Conservation (phyloP, 805 yeast genomes). For the Candida pseudofarinosa region DNA sequence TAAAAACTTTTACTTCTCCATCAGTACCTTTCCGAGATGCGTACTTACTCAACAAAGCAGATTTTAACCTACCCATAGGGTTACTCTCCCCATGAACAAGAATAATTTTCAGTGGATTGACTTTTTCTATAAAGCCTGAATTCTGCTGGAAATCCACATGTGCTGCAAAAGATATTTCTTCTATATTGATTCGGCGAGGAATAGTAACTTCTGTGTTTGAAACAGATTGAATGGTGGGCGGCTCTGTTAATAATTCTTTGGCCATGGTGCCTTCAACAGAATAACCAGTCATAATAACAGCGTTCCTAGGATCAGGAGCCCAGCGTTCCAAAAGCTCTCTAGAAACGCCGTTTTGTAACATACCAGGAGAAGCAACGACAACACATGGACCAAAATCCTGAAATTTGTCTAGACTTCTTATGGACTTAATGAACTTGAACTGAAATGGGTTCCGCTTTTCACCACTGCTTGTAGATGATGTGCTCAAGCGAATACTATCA, state of each 20-base stretch:
- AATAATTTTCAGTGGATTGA: conserved; percentile 80
- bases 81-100: conserved; percentile 96
- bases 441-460: conserved; percentile 72
- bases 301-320: conserved; percentile 94
- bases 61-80: conserved; percentile 97
- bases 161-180: conserved; percentile 98
- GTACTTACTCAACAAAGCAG: conserved; percentile 86
- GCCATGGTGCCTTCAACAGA: conserved; percentile 99
- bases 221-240: conserved; percentile 81
- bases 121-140: conserved; percentile 81
- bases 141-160: conserved; percentile 97
- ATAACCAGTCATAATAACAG: conserved; percentile 89
- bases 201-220: conserved; percentile 77
- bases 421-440: conserved; percentile 77
- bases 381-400: conserved; percentile 96
- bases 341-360: conserved; percentile 95
- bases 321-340: conserved; percentile 88
- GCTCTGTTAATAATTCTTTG: conserved; percentile 80
- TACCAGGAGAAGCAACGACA: conserved; percentile 95
- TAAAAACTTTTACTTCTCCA: conserved; percentile 84
- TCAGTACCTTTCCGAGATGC: conserved; percentile 78
- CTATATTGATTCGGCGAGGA: conserved; percentile 83
- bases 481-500: conserved; percentile 74
- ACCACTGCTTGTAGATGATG: conserved; percentile 31
- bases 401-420: conserved; percentile 74